Evolutionary conservation across 257 asterid genomes (phyloP), one percentile per base, ranked within the genome.

Genomic region (Fraxinus pennsylvanica): DNA sequence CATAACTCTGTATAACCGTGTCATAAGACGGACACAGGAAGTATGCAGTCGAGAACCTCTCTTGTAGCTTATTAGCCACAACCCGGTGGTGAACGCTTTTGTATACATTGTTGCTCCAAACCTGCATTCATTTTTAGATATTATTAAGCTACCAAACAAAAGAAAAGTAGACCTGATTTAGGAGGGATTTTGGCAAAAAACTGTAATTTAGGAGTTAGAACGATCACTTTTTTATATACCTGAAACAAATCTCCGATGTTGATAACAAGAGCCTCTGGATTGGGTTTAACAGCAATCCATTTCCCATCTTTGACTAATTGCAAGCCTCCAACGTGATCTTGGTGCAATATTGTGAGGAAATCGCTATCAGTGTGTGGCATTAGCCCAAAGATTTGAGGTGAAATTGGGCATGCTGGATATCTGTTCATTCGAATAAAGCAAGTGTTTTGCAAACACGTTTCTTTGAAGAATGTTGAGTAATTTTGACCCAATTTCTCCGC

Each of bases 171-270:
- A 30, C 33, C 33, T 30, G 33, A 30, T 30, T 30, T 30, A 1
- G 33, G 3, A 30, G 33, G 33, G 33, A 30, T 38, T 6, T 38
- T 38, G 41, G 41, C 41, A 6, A 36, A 36, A 36, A 36, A 36
- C 39, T 1, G 39, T 38, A 38, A 1, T 38, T 38, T 6, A 6
- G 41, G 8, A 38, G 41, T 2, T 50, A 22, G 4, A 15, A 50
- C 8, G 61, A 50, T 8, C 61, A 50, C 21, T 50, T 3, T 17
- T 15, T 38, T 38, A 8, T 6, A 22, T 59, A 93, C 98, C 96
- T 92, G 97, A 69, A 94, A 90, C 29, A 94, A 74, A 63, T 94
- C 98, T n/a, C 98, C 98, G 9, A 92, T 87, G 74, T 94, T 92
- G 82, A 94, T 86, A 74, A 94, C 86, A 9, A 94, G 89, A 43